These are phyloP conservation scores for Monosporascus sp. DNA, from an alignment of 2,329 filamentous ascomycete genomes.

Conservation along the genomic window DNA sequence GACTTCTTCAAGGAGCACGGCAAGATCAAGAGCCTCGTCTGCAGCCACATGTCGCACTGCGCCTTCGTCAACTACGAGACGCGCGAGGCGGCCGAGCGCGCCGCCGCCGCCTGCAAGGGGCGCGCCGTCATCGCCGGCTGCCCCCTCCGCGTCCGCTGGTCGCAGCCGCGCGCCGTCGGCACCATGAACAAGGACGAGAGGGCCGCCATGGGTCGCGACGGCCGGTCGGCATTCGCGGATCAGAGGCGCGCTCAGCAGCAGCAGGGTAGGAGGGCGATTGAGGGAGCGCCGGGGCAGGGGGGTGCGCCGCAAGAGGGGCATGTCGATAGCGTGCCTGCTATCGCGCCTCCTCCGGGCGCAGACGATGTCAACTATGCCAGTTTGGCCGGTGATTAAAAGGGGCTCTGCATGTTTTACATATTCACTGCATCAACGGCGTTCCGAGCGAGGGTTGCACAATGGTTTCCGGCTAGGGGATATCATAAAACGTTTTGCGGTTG, in stretches of 20 bases:
- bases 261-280: slow-evolving; percentile 26
- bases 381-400: slow-evolving; percentile 67
- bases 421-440: slow-evolving; percentile 24
- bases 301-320: slow-evolving; percentile 20
- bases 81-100: slow-evolving; percentile 77
- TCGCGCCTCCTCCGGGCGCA: slow-evolving; percentile 75
- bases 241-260: slow-evolving; percentile 37
- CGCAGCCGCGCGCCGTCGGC: slow-evolving; percentile 84
- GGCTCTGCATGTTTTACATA: slow-evolving; percentile 8
- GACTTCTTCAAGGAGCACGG: slow-evolving; percentile 87
- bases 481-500: slow-evolving; percentile 6
- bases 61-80: slow-evolving; percentile 94
- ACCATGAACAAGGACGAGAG: slow-evolving; percentile 86
- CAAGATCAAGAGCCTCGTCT: slow-evolving; percentile 86
- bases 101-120: slow-evolving; percentile 79
- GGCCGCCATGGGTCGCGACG: slow-evolving; percentile 74
- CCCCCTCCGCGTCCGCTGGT: slow-evolving; percentile 86
- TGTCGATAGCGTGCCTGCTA: slow-evolving; percentile 34
- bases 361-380: slow-evolving; percentile 80
- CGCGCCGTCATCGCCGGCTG: slow-evolving; percentile 87
- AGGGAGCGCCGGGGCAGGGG: slow-evolving; percentile 23
- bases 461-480: slow-evolving; percentile 8
- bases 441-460: slow-evolving; percentile 26
- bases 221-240: slow-evolving; percentile 48
- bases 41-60: slow-evolving; percentile 94